These are phyloP conservation scores for Diaporthe longicolla DNA, from an alignment of 2,329 filamentous ascomycete species.

Conservation along the genomic window DNA sequence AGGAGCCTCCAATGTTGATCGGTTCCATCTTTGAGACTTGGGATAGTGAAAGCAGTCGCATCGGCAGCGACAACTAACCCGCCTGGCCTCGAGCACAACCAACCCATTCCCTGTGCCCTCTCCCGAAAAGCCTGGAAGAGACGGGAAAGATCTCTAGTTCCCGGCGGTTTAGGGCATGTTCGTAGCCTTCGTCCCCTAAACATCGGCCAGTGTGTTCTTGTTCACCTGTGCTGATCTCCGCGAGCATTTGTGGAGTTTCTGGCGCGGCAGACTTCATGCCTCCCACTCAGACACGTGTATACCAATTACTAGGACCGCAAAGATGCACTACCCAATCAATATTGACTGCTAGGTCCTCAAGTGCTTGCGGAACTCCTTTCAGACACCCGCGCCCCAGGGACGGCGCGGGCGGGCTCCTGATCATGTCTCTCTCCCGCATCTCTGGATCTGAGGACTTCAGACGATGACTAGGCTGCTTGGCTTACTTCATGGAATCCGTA, in stretches of 20 bases:
- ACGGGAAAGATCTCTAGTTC: conserved; percentile 27
- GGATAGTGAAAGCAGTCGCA: too few relatives aligned
- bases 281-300: background rate
- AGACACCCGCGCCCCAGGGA: background rate
- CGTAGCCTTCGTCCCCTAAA: background rate
- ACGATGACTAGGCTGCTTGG: background rate
- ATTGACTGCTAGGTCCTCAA: background rate
- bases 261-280: too few relatives aligned
- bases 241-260: background rate
- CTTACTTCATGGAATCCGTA: too few relatives aligned
- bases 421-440: background rate
- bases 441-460: background rate
- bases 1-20: background rate
- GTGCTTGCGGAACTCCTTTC: background rate
- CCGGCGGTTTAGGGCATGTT: background rate
- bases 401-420: background rate
- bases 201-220: background rate
- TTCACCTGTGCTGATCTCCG: background rate
- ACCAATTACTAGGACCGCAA: rapidly evolving
- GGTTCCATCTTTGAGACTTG: background rate
- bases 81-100: background rate
- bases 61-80: background rate
- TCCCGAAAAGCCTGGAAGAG: background rate
- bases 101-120: background rate
- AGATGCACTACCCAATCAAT: rapidly evolving